A percentile compares a stretch with the other conserved stretches of the same genome.
Conservation (phyloP, 2,329 filamentous ascomycete genomes). For the Graphilbum sp. region DNA sequence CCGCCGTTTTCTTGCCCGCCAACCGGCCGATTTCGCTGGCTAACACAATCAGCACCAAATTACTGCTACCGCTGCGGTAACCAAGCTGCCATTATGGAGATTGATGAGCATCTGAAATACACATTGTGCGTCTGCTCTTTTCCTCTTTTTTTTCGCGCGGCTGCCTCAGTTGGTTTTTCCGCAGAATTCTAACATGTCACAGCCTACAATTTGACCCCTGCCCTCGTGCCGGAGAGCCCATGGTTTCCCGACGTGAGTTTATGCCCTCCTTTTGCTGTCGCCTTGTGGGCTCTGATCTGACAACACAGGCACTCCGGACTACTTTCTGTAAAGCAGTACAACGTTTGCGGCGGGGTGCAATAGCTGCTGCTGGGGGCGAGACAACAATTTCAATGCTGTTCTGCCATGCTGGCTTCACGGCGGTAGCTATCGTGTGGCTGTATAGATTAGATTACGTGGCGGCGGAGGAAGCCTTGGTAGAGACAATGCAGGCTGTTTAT, state of each 20-base stretch:
- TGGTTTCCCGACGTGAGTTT: conserved; percentile 77
- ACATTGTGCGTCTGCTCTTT: conserved; percentile 48
- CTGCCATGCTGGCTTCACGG: not conserved
- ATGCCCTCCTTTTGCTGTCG: not conserved
- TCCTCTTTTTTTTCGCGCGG: not conserved
- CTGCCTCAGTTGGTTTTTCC: too few species aligned
- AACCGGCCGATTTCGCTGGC: too few species aligned
- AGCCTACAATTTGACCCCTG: conserved; percentile 99
- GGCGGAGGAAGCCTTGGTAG: not conserved
- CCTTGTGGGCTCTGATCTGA: not conserved
- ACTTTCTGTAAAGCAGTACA: conserved; percentile 64
- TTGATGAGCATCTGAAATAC: conserved; percentile 98
- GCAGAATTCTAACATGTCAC: conserved; percentile 2
- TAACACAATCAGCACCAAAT: conserved; percentile 56
- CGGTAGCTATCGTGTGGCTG: not conserved
- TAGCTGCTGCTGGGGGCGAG: not conserved
- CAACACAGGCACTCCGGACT: conserved; percentile 70
- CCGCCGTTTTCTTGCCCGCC: conserved; percentile 2
- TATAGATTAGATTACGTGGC: not conserved
- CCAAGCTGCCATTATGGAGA: conserved; percentile 99
- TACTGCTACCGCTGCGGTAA: conserved; percentile 99
- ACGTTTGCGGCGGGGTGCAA: not conserved
- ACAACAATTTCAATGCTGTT: not conserved
- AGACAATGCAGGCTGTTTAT: not conserved
- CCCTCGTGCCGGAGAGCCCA: conserved; percentile 90